Conservation (phyloP, 2,329 filamentous ascomycete species). For the Colletotrichum filicis region DNA sequence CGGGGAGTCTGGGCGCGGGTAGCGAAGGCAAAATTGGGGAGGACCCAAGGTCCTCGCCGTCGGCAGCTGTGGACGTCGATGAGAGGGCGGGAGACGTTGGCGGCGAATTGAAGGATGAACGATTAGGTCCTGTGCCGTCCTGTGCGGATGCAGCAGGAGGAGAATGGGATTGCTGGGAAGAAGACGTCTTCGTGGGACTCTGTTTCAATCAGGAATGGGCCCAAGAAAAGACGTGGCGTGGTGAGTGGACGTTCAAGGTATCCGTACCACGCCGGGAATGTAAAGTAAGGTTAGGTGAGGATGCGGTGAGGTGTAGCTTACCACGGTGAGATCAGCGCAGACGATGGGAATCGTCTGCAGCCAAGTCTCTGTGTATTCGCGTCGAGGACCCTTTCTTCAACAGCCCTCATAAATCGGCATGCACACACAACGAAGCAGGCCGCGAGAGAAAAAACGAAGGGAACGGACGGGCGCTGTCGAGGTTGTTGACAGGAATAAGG, state of each 20-base stretch:
- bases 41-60: conserved; percentile 62
- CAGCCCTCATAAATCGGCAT: conserved; percentile 23
- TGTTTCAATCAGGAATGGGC: conserved; percentile 36
- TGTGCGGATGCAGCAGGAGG: conserved; percentile 71
- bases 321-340: conserved; percentile 71
- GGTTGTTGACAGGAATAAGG: conserved; percentile 34
- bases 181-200: conserved; percentile 66
- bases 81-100: conserved; percentile 70
- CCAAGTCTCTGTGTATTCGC: conserved; percentile 61
- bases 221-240: conserved; percentile 30
- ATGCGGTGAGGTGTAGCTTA: conserved; percentile 46
- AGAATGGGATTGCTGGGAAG: conserved; percentile 58
- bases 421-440: conserved; percentile 21
- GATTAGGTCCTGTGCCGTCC: conserved; percentile 60
- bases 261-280: background rate
- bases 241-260: conserved; percentile 1
- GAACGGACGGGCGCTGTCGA: conserved; percentile 29
- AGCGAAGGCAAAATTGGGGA: conserved; percentile 70
- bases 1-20: conserved; percentile 67
- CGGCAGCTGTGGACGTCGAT: conserved; percentile 70
- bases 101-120: conserved; percentile 48
- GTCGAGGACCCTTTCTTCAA: conserved; percentile 37
- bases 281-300: conserved; percentile 18
- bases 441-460: conserved; percentile 6
- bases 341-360: conserved; percentile 68